These are phyloP conservation scores for Fusarium globosum DNA, from an alignment of 2,329 filamentous ascomycete genomes.

Conservation along the genomic window DNA sequence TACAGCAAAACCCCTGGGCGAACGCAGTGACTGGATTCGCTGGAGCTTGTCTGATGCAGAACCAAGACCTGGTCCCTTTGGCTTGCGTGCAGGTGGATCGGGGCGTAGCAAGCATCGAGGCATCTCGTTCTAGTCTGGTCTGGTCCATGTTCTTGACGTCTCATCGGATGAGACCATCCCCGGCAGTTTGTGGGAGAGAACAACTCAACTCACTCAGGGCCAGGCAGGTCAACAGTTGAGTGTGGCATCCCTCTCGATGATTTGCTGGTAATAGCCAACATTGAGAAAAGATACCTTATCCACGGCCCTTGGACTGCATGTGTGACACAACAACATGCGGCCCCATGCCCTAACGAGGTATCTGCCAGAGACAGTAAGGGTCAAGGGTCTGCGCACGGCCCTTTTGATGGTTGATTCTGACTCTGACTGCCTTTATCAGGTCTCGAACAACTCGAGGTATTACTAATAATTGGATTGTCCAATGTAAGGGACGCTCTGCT, in stretches of 20 bases:
- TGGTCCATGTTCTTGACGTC: constrained; percentile 33
- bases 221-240: background rate
- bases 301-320: constrained; percentile 6
- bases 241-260: constrained; percentile 19
- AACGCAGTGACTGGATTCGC: constrained; percentile 34
- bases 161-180: constrained; percentile 22
- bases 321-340: constrained; percentile 43
- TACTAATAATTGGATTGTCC: constrained; percentile 36
- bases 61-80: constrained; percentile 40
- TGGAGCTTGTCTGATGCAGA: constrained; percentile 14
- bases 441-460: constrained; percentile 32
- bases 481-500: constrained; percentile 28
- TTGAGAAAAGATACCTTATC: constrained; percentile 20
- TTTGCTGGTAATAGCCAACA: constrained; percentile 15
- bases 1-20: constrained; percentile 26
- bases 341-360: constrained; percentile 43
- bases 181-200: constrained; percentile 24
- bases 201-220: constrained; percentile 1
- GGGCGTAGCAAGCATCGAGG: constrained; percentile 37
- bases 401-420: constrained; percentile 21
- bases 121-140: constrained; percentile 16
- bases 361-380: constrained; percentile 36
- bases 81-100: constrained; percentile 43
- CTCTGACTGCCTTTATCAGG: constrained; percentile 13
- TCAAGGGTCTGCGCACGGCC: constrained; percentile 38